Conservation (phyloP, 139 green algal genomes). For the Gonium pectorale region DNA sequence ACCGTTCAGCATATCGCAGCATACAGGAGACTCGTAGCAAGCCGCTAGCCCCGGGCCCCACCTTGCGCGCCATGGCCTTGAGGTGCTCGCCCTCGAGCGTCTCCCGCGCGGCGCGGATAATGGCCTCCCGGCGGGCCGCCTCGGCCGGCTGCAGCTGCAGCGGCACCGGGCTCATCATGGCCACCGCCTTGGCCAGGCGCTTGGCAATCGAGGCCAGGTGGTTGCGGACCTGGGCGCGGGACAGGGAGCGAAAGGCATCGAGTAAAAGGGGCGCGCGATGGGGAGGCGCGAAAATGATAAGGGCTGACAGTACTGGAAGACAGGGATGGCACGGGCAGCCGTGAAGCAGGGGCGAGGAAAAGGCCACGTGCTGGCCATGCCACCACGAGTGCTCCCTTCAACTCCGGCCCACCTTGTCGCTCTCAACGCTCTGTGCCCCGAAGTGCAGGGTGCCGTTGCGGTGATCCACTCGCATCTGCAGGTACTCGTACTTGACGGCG, state of each 20-base stretch:
- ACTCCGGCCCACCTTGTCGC: slow-evolving; percentile 61
- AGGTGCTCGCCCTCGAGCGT: slow-evolving; percentile 84
- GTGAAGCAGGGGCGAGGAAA: too few relatives aligned
- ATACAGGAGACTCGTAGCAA: too few relatives aligned
- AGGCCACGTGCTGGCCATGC: too few relatives aligned
- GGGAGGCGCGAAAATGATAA: too few relatives aligned
- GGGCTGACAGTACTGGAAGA: too few relatives aligned
- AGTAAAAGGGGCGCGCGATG: neutral
- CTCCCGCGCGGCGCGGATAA: slow-evolving; percentile 44
- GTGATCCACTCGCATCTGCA: slow-evolving; percentile 94
- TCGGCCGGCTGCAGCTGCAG: slow-evolving; percentile 36
- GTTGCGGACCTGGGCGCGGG: too few relatives aligned
- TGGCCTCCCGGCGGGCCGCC: slow-evolving; percentile 46
- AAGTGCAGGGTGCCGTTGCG: slow-evolving; percentile 91
- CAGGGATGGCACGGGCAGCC: too few relatives aligned
- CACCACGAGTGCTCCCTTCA: too few relatives aligned
- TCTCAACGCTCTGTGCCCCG: slow-evolving; percentile 78
- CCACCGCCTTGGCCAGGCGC: slow-evolving; percentile 77
- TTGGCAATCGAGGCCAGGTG: slow-evolving; percentile 71
- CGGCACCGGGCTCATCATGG: slow-evolving; percentile 63
- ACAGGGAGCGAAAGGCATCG: neutral
- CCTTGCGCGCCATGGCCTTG: slow-evolving; percentile 66
- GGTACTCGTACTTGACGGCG: slow-evolving; percentile 89
- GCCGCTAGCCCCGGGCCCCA: neutral
- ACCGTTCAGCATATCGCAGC: too few relatives aligned